Conservation (phyloP, 2,329 filamentous ascomycete species). For the Ceratocystis alfenasii region DNA sequence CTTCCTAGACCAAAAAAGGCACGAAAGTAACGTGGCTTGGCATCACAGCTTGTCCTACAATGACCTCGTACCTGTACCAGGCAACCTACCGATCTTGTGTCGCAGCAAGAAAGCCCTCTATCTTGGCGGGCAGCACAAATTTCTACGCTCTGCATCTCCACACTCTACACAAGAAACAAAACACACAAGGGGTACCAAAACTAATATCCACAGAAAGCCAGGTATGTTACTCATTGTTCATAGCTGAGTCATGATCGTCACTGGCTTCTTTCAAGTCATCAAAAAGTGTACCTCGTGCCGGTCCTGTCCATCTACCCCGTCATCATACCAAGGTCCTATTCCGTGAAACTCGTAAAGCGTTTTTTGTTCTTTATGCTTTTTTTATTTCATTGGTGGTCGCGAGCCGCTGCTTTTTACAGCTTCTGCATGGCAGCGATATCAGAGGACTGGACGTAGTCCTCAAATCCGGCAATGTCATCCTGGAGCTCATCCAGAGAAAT, state of each 20-base stretch:
- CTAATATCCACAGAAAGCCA: neutral
- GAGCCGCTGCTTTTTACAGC: constrained; percentile 57
- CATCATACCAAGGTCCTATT: constrained; percentile 6
- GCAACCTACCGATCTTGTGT: too few relatives aligned
- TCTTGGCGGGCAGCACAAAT: too few relatives aligned
- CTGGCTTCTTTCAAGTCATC: constrained; percentile 10
- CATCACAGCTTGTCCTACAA: too few relatives aligned
- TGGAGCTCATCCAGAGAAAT: constrained; percentile 76
- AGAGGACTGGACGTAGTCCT: constrained; percentile 92
- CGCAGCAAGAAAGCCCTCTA: too few relatives aligned
- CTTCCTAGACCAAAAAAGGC: too few relatives aligned
- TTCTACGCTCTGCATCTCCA: too few relatives aligned
- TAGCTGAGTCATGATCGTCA: constrained; percentile 7
- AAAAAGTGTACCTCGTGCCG: constrained; percentile 7
- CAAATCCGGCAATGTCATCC: constrained; percentile 67
- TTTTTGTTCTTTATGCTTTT: constrained; percentile 20
- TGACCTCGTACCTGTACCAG: too few relatives aligned
- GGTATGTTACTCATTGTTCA: constrained; percentile 16
- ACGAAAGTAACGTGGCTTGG: too few relatives aligned
- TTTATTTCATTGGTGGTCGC: constrained; percentile 20
- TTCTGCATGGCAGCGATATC: constrained; percentile 89
- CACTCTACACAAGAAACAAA: neutral
- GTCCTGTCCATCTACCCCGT: constrained; percentile 13
- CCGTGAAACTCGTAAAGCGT: constrained; percentile 13
- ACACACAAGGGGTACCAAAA: neutral